phyloP scores from a whole-genome alignment of 805 yeast genomes.

The Candida hungchunana region DNA sequence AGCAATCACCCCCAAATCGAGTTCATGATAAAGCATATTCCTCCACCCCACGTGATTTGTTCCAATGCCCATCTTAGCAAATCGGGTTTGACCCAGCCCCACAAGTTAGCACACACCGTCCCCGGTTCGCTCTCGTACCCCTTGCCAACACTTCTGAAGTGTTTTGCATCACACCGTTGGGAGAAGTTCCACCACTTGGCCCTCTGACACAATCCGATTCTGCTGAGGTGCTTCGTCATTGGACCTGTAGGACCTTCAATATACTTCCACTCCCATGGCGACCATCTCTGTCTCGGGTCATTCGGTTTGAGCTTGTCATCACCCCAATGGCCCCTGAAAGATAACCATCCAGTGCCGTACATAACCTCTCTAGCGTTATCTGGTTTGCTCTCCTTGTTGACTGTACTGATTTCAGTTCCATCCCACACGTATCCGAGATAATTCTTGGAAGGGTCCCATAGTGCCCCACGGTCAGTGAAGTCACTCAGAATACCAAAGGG shows the following conservation, averaged over 20 bases:
- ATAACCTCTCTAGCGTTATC: constrained; percentile 25
- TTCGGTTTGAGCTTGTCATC: constrained; percentile 59
- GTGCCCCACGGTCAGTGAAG: constrained; percentile 90
- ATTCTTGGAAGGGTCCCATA: constrained; percentile 91
- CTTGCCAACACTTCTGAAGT: constrained; percentile 71
- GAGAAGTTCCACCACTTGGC: constrained; percentile 91
- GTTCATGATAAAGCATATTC: constrained; percentile 51
- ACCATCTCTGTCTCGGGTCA: constrained; percentile 82
- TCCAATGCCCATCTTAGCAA: constrained; percentile 47
- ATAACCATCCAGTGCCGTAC: constrained; percentile 58
- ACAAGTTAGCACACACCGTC: constrained; percentile 65
- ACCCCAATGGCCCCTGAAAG: constrained; percentile 86
- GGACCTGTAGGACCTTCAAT: constrained; percentile 96
- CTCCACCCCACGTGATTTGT: constrained; percentile 58
- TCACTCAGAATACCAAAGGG: constrained; percentile 90
- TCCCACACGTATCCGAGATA: constrained; percentile 78
- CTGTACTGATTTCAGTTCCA: constrained; percentile 47
- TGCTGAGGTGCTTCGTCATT: constrained; percentile 63
- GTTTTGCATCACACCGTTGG: constrained; percentile 76
- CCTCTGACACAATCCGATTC: constrained; percentile 75
- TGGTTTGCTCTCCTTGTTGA: constrained; percentile 24
- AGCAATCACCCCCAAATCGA: constrained; percentile 37
- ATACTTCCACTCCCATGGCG: constrained; percentile 84
- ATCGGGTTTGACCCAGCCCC: constrained; percentile 48
- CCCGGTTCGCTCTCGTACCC: constrained; percentile 88